Base-by-base conservation (phyloP, 2,329 filamentous ascomycete genomes). In the Magnaporthales sp. region DNA sequence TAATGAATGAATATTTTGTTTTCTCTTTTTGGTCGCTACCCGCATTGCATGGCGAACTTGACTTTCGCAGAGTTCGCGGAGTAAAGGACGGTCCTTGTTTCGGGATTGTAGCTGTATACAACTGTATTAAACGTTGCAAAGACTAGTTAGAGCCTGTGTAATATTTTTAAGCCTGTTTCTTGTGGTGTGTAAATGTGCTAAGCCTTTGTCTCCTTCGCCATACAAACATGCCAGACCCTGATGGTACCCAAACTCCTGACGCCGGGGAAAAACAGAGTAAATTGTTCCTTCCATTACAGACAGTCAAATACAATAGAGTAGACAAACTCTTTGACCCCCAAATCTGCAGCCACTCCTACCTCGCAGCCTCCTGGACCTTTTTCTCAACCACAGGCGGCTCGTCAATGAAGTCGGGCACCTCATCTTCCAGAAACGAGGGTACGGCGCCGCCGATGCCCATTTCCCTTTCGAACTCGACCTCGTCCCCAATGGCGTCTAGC, bases 371-470 rank as follows among this genome's bases (percentile, higher is more conserved):
- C 81, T 94, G 95, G 63, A 96, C 85, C 80, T 95, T 93, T 70
- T 83, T 85, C 15, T 83, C 82, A 62, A 85, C 80, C 78, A 89
- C 85, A 24, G 54, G 93, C 22, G 92, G 87, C 80, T 97, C 93
- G 77, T 99, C 95, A 68, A 99, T 91, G 76, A 99, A 98, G 65
- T 93, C 89, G 24, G 92, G 92, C 67, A 92, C 87, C 78, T 97
- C 93, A 72, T 98, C 95, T 75, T 92, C 86, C 83, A 99, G 82
- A 78, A 96, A 99, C 64, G 89, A 89, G 0, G 95, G 95, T 71
- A 96, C 83, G 63, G 86, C 87, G 11, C 80, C 80, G 58, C 80
- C 81, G 64, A 77, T 78, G 54, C 77, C 83, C 70, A 91, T 80
- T 67, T 87, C 83, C 64, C 86, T 85, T 75, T 96, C 93, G 72